Evolutionary conservation across 2,329 filamentous ascomycete species (phyloP), one percentile per base, ranked within the genome.

Genomic region (Didymella pomorum): DNA sequence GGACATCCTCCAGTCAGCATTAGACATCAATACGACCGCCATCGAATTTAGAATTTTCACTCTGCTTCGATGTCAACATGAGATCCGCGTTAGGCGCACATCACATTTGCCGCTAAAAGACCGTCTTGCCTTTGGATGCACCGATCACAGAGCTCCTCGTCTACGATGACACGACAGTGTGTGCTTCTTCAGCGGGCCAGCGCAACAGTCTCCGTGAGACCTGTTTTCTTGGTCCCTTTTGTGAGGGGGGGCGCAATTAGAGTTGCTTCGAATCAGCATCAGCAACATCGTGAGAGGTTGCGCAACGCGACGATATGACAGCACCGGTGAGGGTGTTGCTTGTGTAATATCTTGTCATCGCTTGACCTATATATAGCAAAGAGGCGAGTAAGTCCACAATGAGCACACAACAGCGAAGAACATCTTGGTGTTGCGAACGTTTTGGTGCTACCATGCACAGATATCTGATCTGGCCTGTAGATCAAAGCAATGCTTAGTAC

Each of bases 21-120:
- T 49, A 52, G 44, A 58, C 23, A 53, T 29, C 44, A 58, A 58
- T 53, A 45, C 29, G 29, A 53, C 48, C 31, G 49, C 20, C 26
- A 47, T 43, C 43, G 29, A 39, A 14, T 21, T 21, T 45, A 44
- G 28, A 45, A 25, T 25, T 14, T 33, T 18, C 25, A 9, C 45
- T 21, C 42, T 21, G 14, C 31, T 46, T 29, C 18, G 10, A 53
- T 21, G 21, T 16, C 21, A 26, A 20, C 8, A 43, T 20, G 16
- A 20, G 11, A 39, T 16, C 26, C 18, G 21, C 20, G 18, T 33
- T 26, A 43, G 43, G n/a, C 26, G 28, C 37, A 43, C 29, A 14
- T 11, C 25, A 35, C 16, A 25, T 29, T 18, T 16, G 23, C 18
- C 9, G 18, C 29, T 31, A 3, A 21, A 14, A 25, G 20, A 25